Conservation (phyloP, 257 asterid genomes). For the Forsythia viridissima region DNA sequence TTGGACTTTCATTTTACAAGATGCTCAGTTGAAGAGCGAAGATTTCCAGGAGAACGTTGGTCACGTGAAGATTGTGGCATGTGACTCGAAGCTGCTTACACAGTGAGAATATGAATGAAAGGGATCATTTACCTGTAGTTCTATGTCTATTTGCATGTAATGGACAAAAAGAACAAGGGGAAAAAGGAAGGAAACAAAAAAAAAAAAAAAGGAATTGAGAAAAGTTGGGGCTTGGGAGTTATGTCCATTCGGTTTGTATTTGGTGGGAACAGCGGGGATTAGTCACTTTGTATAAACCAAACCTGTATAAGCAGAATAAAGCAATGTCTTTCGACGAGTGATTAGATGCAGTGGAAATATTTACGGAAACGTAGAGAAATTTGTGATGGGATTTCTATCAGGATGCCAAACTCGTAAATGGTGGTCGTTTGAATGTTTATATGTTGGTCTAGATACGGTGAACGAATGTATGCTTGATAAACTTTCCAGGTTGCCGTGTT, state of each 20-base stretch:
- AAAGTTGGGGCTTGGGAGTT: neutral
- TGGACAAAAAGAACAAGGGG: no score
- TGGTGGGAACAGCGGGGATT: conserved; percentile 15
- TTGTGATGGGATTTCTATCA: no score
- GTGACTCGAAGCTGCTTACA: conserved; percentile 78
- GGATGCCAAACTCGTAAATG: no score
- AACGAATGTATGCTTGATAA: no score
- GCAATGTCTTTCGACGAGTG: neutral
- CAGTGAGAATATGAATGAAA: conserved; percentile 53
- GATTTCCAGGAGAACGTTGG: conserved; percentile 73
- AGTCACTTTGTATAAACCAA: neutral
- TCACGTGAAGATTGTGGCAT: conserved; percentile 81
- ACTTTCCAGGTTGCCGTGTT: no score
- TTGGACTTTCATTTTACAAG: conserved; percentile 93
- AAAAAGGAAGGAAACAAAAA: no score
- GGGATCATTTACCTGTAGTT: conserved; percentile 3
- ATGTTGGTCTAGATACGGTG: no score
- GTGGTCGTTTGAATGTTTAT: no score
- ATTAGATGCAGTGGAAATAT: no score
- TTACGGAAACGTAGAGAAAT: no score
- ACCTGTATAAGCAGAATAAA: neutral
- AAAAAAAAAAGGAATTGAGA: no score
- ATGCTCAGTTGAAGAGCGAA: conserved; percentile 75
- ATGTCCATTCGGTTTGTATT: conserved; percentile 23
- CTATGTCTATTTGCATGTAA: conserved; percentile 2